Percentiles rank a stretch among this genome's conserved stretches.
phyloP scores from a whole-genome alignment of 805 yeast genomes.

The Metschnikowia lochheadii region DNA sequence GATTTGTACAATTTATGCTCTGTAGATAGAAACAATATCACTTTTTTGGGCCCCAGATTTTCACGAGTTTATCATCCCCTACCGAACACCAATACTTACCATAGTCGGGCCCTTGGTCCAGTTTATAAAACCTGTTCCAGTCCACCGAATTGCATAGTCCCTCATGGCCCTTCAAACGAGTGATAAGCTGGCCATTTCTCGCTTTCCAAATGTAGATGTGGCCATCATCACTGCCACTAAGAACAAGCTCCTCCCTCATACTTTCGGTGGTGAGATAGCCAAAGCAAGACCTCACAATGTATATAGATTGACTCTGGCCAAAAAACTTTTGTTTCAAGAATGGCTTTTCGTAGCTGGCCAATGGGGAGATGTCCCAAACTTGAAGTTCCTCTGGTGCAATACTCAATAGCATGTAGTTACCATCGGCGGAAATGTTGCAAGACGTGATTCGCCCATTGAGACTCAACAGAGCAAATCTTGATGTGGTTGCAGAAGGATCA shows the following conservation, averaged over 20 bases:
- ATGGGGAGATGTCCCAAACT: slow-evolving; percentile 63
- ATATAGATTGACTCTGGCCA: slow-evolving; percentile 70
- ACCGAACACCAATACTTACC: slow-evolving; percentile 71
- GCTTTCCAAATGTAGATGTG: slow-evolving; percentile 75
- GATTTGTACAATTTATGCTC: neutral
- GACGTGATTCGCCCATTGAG: slow-evolving; percentile 62
- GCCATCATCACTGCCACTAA: slow-evolving; percentile 86
- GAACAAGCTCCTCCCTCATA: slow-evolving; percentile 56
- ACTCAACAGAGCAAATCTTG: slow-evolving; percentile 42
- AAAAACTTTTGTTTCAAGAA: slow-evolving; percentile 57
- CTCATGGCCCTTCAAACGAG: slow-evolving; percentile 57
- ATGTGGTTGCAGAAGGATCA: slow-evolving; percentile 30
- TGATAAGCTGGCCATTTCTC: slow-evolving; percentile 61
- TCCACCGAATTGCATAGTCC: slow-evolving; percentile 73
- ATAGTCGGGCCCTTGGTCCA: slow-evolving; percentile 26
- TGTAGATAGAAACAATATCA: neutral
- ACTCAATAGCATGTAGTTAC: slow-evolving; percentile 56
- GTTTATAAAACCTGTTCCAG: slow-evolving; percentile 47
- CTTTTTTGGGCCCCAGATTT: slow-evolving; percentile 54
- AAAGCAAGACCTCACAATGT: slow-evolving; percentile 70
- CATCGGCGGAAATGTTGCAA: slow-evolving; percentile 51
- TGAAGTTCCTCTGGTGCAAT: slow-evolving; percentile 74
- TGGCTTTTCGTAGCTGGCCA: slow-evolving; percentile 34
- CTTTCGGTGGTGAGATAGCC: slow-evolving; percentile 48
- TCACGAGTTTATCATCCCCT: slow-evolving; percentile 73